Conservation (phyloP, 768 basidiomycete species). For the Leccinum disarticulatum region DNA sequence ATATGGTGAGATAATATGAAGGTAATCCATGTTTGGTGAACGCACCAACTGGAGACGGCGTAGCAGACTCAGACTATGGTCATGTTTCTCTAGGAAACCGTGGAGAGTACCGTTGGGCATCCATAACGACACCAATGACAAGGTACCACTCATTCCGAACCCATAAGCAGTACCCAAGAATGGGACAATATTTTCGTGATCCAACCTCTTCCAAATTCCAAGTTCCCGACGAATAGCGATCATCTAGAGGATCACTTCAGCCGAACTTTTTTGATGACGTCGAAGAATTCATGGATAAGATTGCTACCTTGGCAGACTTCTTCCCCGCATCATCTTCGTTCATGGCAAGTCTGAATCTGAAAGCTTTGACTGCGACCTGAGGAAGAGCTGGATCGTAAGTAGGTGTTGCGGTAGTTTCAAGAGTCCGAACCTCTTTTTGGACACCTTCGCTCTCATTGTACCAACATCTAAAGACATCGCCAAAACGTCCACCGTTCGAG, state of each 20-base stretch:
- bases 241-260: background rate
- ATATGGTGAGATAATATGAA: too few species aligned
- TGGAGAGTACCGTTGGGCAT: background rate
- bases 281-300: background rate
- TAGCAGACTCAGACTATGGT: background rate
- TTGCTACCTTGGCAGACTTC: background rate
- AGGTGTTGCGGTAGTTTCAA: background rate
- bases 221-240: background rate
- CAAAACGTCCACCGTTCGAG: background rate
- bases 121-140: background rate
- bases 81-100: background rate
- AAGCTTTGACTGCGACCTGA: background rate
- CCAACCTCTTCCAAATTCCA: background rate
- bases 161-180: background rate
- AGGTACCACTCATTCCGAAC: background rate
- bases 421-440: background rate
- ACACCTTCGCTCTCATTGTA: background rate
- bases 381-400: background rate
- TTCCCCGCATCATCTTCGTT: background rate
- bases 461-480: background rate
- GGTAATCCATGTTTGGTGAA: background rate
- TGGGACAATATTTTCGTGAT: background rate
- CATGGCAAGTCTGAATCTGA: background rate
- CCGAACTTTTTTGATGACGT: background rate
- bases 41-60: background rate